Percentiles rank a stretch among this genome's conserved stretches.
Evolutionary conservation across 169 alveolate genomes (phyloP).

Genomic region (Prorocentrum cordatum): DNA sequence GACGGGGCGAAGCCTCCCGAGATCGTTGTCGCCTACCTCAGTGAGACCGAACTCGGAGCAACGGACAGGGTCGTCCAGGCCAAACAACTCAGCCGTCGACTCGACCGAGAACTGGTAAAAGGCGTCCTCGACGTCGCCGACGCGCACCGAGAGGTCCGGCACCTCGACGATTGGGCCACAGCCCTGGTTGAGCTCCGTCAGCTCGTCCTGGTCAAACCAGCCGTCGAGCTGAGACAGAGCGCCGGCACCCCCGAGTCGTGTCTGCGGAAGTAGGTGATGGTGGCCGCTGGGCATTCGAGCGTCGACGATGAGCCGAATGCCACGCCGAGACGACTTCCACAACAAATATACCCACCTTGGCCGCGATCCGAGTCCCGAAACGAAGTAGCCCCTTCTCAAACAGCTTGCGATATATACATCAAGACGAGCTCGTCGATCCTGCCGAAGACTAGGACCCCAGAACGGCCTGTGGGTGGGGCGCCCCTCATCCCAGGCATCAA

Average conservation of each 20-base stretch:
- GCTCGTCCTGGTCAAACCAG: not conserved
- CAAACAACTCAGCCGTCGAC: not conserved
- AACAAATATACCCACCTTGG: not conserved
- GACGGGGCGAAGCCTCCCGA: not conserved
- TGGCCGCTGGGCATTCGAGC: not conserved
- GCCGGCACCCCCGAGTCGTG: conserved; percentile 3
- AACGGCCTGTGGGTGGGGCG: not conserved
- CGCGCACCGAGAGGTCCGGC: not conserved
- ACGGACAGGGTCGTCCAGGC: not conserved
- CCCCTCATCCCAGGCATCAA: not conserved
- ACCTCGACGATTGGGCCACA: not conserved
- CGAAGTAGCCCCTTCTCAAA: not conserved
- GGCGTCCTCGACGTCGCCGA: conserved; percentile 7
- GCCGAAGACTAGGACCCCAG: not conserved
- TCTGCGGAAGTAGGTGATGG: not conserved
- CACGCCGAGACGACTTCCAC: not conserved
- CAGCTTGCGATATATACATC: not conserved
- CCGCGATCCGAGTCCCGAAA: not conserved
- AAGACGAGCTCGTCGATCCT: not conserved
- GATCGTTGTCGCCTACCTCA: not conserved
- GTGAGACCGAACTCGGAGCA: not conserved
- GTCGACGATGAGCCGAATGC: not conserved
- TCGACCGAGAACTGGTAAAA: not conserved
- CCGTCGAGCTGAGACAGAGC: not conserved
- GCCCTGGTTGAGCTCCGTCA: not conserved